Base-by-base conservation (phyloP, 176 grass and related monocot genomes). In the Hordeum marinum region DNA sequence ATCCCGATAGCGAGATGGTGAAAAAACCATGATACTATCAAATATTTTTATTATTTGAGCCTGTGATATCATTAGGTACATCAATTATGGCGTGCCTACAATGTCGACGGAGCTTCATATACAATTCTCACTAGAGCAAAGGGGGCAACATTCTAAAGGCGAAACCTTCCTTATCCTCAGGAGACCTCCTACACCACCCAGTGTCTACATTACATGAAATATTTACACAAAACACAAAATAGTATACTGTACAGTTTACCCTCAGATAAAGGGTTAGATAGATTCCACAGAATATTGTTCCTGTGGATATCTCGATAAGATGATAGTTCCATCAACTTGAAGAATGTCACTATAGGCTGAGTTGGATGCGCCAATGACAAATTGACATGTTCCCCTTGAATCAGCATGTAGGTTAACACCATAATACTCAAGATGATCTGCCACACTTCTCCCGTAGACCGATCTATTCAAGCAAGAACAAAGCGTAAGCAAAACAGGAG, bases 351-450 rank as follows among this genome's bases (percentile, higher is more conserved):
- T 34, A 37, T 94, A 90, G 31, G 76, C 72, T 63, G 35, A 48
- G 17, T 80, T 83, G 24, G 26, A 80, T 60, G 72, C 15, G 41
- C 50, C 65, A 24, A 94, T 83, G 59, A 97, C 72, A 63, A 94
- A 91, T 77, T 87, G 87, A 20, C 92, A 97, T n/a, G 88, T 80
- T 82, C 90, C 86, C 57, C 77, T 75, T 75, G 87, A 91, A 89
- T 97, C 94, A 24, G 90, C 54, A 63, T 89, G 85, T 60, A 97
- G 77, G 34, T 77, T 83, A 36, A 97, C 77, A 9, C 81, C 92
- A 5, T 97, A 97, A 68, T 94, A 97, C 58, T 90, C 82, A 9
- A 91, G 83, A 91, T 97, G 94, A 85, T 97, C 92, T 73, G 90
- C 31, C 68, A 97, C 81, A 23, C 94, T 97, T 66, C 81, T 97